Evolutionary conservation across 768 basidiomycete genomes (phyloP).

Genomic region (Naganishia kalamii): DNA sequence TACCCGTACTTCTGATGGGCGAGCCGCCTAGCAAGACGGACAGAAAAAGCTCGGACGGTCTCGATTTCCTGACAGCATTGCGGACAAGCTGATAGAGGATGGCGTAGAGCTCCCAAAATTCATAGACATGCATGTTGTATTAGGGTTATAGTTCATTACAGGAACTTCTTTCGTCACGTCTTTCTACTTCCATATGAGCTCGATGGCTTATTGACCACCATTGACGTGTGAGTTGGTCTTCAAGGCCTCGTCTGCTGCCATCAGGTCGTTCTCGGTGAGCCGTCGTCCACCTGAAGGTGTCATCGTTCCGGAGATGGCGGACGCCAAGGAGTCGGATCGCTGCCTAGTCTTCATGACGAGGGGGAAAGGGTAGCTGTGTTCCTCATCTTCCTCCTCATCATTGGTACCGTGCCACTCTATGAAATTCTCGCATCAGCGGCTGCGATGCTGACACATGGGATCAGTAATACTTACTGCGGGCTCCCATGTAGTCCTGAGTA

Average conservation of each 20-base stretch:
- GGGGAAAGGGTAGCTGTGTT: constrained; percentile 47
- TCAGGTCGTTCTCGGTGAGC: constrained; percentile 78
- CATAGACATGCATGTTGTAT: constrained; percentile 11
- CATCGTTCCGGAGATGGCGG: constrained; percentile 60
- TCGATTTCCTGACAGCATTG: not conserved
- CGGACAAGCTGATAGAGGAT: not conserved
- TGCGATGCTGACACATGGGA: not conserved
- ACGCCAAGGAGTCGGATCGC: constrained; percentile 51
- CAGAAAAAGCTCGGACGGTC: not conserved
- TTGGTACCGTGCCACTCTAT: constrained; percentile 47
- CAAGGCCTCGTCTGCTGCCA: constrained; percentile 79
- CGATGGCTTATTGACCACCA: not conserved
- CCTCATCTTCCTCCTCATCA: constrained; percentile 76
- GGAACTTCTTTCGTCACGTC: not conserved
- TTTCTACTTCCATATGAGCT: too few relatives aligned
- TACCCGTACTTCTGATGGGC: not conserved
- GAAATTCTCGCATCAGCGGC: constrained; percentile 35
- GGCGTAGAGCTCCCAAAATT: not conserved
- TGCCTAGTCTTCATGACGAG: constrained; percentile 47
- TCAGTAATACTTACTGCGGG: constrained; percentile 63
- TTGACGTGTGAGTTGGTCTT: constrained; percentile 29
- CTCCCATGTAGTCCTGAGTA: constrained; percentile 53
- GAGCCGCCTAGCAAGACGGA: not conserved
- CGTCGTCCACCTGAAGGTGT: constrained; percentile 85
- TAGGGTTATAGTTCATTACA: not conserved